Evolutionary conservation across 495 filamentous ascomycete genomes (phyloP).

Genomic region (Bacidia gigantensis): DNA sequence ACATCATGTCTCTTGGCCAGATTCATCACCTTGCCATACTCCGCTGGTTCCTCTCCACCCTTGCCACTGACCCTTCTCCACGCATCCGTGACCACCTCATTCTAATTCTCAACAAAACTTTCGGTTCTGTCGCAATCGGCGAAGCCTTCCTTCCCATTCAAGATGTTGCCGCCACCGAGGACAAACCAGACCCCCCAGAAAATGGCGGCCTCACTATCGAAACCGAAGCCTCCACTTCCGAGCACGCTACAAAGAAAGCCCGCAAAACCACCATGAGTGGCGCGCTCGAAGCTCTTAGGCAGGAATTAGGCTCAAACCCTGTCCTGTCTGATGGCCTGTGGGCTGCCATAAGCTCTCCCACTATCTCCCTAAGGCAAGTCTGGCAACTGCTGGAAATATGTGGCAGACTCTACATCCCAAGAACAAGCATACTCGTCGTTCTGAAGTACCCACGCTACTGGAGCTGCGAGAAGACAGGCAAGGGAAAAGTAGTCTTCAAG

Average conservation of each 20-base stretch:
- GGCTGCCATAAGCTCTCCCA: slow-evolving; percentile 57
- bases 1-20: slow-evolving; percentile 64
- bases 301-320: slow-evolving; percentile 48
- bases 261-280: slow-evolving; percentile 64
- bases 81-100: slow-evolving; percentile 62
- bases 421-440: slow-evolving; percentile 44
- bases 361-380: slow-evolving; percentile 55
- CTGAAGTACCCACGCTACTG: slow-evolving; percentile 62
- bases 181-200: too few species aligned
- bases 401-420: slow-evolving; percentile 53
- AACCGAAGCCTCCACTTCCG: slow-evolving; percentile 52
- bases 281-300: slow-evolving; percentile 51
- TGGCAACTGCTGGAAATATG: slow-evolving; percentile 67
- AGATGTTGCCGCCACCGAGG: slow-evolving; percentile 5
- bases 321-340: slow-evolving; percentile 59
- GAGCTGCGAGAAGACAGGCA: slow-evolving; percentile 48
- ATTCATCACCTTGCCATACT: slow-evolving; percentile 48
- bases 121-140: slow-evolving; percentile 73
- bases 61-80: slow-evolving; percentile 68
- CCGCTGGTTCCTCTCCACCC: slow-evolving; percentile 52
- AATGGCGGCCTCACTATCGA: slow-evolving; percentile 64
- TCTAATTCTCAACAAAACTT: slow-evolving; percentile 49
- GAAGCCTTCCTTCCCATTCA: slow-evolving; percentile 25
- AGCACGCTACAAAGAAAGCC: slow-evolving; percentile 52
- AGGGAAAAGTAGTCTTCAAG: slow-evolving; percentile 21